phyloP scores from a whole-genome alignment of 495 filamentous ascomycete species.

The Amorphotheca resinae region DNA sequence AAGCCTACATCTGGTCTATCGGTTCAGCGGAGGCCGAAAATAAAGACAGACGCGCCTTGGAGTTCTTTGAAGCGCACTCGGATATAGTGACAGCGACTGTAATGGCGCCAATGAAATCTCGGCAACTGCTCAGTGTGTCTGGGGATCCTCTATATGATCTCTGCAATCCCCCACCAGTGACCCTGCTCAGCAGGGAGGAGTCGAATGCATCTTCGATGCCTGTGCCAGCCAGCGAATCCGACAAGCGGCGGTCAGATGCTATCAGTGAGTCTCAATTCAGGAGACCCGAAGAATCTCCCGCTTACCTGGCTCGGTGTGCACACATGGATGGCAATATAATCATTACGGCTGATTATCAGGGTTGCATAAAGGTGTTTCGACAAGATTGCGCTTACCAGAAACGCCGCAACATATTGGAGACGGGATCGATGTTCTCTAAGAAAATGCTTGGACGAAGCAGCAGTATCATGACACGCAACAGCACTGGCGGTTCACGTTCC shows the following conservation, averaged over 20 bases:
- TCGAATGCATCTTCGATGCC: conserved; percentile 23
- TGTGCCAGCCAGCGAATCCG: conserved; percentile 6
- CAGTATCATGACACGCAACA: conserved; percentile 39
- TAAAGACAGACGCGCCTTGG: conserved; percentile 65
- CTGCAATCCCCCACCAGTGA: conserved; percentile 90
- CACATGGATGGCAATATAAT: conserved; percentile 87
- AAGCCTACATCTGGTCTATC: conserved; percentile 80
- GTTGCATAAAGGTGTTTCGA: conserved; percentile 84
- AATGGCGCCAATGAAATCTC: conserved; percentile 68
- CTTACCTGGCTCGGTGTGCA: conserved; percentile 58
- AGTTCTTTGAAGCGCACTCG: conserved; percentile 82
- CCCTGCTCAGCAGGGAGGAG: conserved; percentile 64
- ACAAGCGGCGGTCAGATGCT: conserved; percentile 21
- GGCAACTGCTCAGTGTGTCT: conserved; percentile 63
- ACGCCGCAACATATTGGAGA: conserved; percentile 49
- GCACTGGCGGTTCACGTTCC: conserved; percentile 38
- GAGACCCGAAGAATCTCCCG: conserved; percentile 45
- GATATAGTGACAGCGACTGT: conserved; percentile 78
- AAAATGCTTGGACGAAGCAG: conserved; percentile 53
- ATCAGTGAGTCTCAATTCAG: conserved; percentile 32
- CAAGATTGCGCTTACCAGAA: conserved; percentile 53
- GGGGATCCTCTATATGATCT: conserved; percentile 92
- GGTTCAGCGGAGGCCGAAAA: conserved; percentile 43
- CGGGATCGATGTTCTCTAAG: conserved; percentile 64
- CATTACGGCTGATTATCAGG: conserved; percentile 77